Base-by-base conservation (phyloP, 306 rosid genomes). In the Quercus alba region DNA sequence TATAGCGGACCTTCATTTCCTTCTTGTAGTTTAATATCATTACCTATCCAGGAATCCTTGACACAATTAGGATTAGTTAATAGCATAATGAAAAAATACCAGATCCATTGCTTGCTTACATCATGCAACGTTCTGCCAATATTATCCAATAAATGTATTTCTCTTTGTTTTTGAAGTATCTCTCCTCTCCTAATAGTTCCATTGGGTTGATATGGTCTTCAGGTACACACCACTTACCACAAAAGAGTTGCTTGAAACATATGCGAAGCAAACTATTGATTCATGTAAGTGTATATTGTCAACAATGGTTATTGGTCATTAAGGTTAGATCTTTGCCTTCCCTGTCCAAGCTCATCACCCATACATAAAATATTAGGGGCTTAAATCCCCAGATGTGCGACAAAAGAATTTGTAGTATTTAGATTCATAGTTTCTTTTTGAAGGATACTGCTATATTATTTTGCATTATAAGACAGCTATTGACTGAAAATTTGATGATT, bases 151-250 rank as follows among this genome's bases (percentile, higher is more conserved):
- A 26, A 15, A 13, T 71, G 14, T 20, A 49, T 15, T 44, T 51
- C 31, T 76, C 25, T 28, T 21, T 57, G 31, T 38, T 81, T 72
- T 55, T 70, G 46, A 35, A 5, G n/a, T 70, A 69, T 28, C 59
- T 77, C 30, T 63, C 5, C 33, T 70, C 15, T 31, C 20, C 56
- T 31, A 75, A 52, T 69, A 30, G 74, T 83, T 76, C 66, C 70
- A 15, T 56, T 78, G 75, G 70, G 74, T 75, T 87, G 76, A 74
- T 59, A 23, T 75, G 80, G 75, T 88, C 84, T 81, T 86, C 80
- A 95, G 98, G 87, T 95, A 93, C 79, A 90, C 97, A 3, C 98
- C 97, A 63, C 91, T 93, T 49, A 78, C 83, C 81, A 89, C 97
- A 19, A 89, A 83, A 87, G 99, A 93, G 84, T 80, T 95, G 78